phyloP scores from a whole-genome alignment of 768 basidiomycete genomes.

The Suillus clintonianus region DNA sequence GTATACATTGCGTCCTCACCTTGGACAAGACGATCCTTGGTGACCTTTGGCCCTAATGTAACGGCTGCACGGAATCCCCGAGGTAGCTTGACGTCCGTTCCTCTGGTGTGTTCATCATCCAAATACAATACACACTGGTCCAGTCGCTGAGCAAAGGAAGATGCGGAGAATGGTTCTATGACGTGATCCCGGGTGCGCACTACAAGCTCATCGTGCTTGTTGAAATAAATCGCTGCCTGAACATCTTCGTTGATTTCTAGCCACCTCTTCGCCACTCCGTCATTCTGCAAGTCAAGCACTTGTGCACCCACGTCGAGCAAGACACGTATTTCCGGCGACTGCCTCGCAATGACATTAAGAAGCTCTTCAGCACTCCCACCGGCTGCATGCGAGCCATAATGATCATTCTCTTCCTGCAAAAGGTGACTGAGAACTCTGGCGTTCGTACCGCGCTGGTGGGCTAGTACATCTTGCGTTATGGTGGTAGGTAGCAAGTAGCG shows the following conservation, averaged over 20 bases:
- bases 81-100: constrained; percentile 56
- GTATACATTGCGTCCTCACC: constrained; percentile 30
- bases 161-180: constrained; percentile 37
- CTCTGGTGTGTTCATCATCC: constrained; percentile 50
- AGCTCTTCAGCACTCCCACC: constrained; percentile 23
- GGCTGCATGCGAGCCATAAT: constrained; percentile 25
- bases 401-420: constrained; percentile 38
- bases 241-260: constrained; percentile 19
- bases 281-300: constrained; percentile 49
- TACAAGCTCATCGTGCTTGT: constrained; percentile 36
- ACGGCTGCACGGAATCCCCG: constrained; percentile 41
- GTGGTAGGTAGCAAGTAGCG: constrained; percentile 23
- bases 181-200: constrained; percentile 38
- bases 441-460: constrained; percentile 43
- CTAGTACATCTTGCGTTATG: constrained; percentile 31
- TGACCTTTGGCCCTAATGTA: constrained; percentile 51
- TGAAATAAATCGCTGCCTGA: constrained; percentile 45
- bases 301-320: constrained; percentile 58
- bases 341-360: constrained; percentile 30
- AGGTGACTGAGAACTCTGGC: constrained; percentile 36
- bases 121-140: constrained; percentile 50
- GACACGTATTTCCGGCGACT: constrained; percentile 40
- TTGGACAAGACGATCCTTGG: constrained; percentile 54
- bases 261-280: constrained; percentile 33
- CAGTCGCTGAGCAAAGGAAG: constrained; percentile 39